Evolutionary conservation across 1,139 yeast genomes (phyloP).

Genomic region (Geotrichum restrictum): DNA sequence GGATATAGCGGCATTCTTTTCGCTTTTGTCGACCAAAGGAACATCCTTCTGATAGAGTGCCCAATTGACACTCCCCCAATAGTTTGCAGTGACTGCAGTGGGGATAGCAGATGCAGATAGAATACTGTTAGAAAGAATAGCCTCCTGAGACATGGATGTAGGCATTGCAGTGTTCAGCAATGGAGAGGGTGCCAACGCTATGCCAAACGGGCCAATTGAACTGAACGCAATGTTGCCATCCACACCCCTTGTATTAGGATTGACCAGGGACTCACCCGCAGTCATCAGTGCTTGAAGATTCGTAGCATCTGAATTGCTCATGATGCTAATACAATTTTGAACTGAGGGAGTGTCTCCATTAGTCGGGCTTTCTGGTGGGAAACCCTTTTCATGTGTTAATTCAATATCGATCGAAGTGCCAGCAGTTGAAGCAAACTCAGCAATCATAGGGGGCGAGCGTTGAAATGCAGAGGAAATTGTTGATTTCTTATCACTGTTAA

Average conservation of each 20-base stretch:
- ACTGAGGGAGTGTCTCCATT: neutral
- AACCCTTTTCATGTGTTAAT: constrained; percentile 16
- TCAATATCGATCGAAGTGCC: constrained; percentile 41
- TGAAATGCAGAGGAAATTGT: constrained; percentile 57
- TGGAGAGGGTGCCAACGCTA: constrained; percentile 39
- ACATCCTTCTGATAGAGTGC: constrained; percentile 25
- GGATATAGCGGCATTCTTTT: neutral
- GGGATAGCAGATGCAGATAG: constrained; percentile 63
- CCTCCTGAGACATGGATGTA: constrained; percentile 69
- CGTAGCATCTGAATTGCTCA: constrained; percentile 10
- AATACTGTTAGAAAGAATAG: constrained; percentile 64
- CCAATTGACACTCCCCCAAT: constrained; percentile 84
- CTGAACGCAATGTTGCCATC: constrained; percentile 23
- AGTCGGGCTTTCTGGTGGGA: constrained; percentile 12
- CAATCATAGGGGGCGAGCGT: constrained; percentile 69
- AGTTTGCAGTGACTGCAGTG: constrained; percentile 79
- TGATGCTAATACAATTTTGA: constrained; percentile 5
- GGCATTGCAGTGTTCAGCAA: constrained; percentile 59
- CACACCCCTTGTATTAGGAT: constrained; percentile 7
- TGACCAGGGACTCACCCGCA: constrained; percentile 21
- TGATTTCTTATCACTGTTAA: constrained; percentile 43
- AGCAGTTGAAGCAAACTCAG: constrained; percentile 70
- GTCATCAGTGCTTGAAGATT: constrained; percentile 22
- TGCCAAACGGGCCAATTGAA: constrained; percentile 31
- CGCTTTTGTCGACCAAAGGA: neutral